These are phyloP conservation scores for Mariannaea sp. DNA, from an alignment of 2,329 filamentous ascomycete species.

Conservation along the genomic window DNA sequence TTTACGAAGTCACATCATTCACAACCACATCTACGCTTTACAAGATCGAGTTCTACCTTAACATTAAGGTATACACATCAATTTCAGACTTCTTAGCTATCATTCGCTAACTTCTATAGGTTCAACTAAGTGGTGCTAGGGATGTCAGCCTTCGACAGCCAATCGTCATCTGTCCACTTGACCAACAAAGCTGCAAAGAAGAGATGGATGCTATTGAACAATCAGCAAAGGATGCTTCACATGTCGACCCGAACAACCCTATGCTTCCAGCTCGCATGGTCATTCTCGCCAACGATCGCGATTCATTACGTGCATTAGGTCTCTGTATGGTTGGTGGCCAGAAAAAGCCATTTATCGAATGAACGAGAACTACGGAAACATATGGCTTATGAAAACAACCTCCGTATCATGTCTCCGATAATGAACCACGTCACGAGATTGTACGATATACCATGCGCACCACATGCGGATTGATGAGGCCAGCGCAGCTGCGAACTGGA, in stretches of 20 bases:
- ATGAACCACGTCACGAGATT: slow-evolving; percentile 21
- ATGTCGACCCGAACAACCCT: slow-evolving; percentile 85
- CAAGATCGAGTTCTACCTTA: slow-evolving; percentile 97
- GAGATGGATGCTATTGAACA: slow-evolving; percentile 99
- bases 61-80: slow-evolving; percentile 73
- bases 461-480: slow-evolving; percentile 17
- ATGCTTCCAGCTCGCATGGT: slow-evolving; percentile 89
- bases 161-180: slow-evolving; percentile 93
- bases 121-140: slow-evolving; percentile 82
- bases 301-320: slow-evolving; percentile 64
- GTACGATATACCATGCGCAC: slow-evolving; percentile 21
- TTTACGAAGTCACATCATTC: slow-evolving; percentile 87
- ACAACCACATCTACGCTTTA: slow-evolving; percentile 93
- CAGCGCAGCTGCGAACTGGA: slow-evolving; percentile 1
- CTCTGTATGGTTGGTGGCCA: slow-evolving; percentile 67
- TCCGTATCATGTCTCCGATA: slow-evolving; percentile 19
- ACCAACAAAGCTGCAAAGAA: slow-evolving; percentile 94
- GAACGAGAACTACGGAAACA: slow-evolving; percentile 22
- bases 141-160: slow-evolving; percentile 89
- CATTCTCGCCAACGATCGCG: slow-evolving; percentile 75
- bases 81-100: background rate
- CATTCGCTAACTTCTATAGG: slow-evolving; percentile 57
- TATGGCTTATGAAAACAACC: slow-evolving; percentile 22
- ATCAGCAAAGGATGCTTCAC: slow-evolving; percentile 88
- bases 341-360: slow-evolving; percentile 70